phyloP scores from a whole-genome alignment of 352 stramenopile genomes.

The Pythium aphanidermatum region DNA sequence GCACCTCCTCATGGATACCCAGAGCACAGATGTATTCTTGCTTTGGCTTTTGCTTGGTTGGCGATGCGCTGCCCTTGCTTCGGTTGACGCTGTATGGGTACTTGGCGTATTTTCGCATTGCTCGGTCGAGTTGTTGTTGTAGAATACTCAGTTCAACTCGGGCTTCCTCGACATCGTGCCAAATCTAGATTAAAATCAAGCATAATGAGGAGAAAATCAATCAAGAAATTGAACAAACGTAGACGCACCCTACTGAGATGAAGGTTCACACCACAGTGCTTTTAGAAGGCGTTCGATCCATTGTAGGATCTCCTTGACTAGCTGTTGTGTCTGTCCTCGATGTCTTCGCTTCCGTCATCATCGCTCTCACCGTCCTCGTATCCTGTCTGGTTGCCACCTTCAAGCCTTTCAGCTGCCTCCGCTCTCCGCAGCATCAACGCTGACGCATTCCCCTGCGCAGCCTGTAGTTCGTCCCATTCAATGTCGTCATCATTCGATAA shows the following conservation, averaged over 20 bases:
- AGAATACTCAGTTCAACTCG: conserved; percentile 72
- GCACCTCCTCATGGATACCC: conserved; percentile 47
- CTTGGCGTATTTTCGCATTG: conserved; percentile 22
- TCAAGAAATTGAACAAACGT: no score
- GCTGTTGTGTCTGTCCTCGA: conserved; percentile 25
- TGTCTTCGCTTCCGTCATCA: background rate
- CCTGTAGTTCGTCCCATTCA: conserved; percentile 39
- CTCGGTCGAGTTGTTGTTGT: conserved; percentile 53
- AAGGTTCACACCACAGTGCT: conserved; percentile 71
- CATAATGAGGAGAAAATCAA: background rate
- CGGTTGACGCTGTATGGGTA: background rate
- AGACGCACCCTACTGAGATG: conserved; percentile 56
- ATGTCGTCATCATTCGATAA: conserved; percentile 42
- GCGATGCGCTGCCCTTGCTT: background rate
- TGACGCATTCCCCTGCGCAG: background rate
- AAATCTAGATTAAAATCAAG: conserved; percentile 36
- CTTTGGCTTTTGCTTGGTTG: conserved; percentile 31
- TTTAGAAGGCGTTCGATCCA: conserved; percentile 79
- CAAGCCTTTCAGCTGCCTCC: background rate
- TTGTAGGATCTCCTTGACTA: conserved; percentile 70
- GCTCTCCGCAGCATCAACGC: background rate
- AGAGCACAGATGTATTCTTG: conserved; percentile 58
- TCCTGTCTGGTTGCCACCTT: background rate
- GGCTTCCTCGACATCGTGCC: conserved; percentile 71
- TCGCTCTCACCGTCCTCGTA: conserved; percentile 2